Conservation (phyloP, 768 basidiomycete species). For the Suillus americanus region DNA sequence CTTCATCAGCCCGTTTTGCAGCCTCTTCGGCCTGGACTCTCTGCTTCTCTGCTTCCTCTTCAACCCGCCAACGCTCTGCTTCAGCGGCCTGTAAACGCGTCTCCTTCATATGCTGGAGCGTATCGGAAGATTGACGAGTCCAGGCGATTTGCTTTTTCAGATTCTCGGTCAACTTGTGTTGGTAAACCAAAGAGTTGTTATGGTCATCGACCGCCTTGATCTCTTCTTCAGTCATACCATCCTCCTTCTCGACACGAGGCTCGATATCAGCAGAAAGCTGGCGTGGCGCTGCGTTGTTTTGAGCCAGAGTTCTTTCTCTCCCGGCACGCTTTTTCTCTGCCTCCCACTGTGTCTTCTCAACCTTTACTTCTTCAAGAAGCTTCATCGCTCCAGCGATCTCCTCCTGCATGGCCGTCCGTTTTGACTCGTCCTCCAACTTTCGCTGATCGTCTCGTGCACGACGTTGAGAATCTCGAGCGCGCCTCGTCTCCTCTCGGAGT, state of each 20-base stretch:
- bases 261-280: not conserved
- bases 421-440: slow-evolving; percentile 16
- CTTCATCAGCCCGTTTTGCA: slow-evolving; percentile 11
- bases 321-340: not conserved
- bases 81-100: slow-evolving; percentile 19
- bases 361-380: slow-evolving; percentile 16
- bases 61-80: slow-evolving; percentile 14
- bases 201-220: slow-evolving; percentile 9
- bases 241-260: slow-evolving; percentile 12
- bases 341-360: slow-evolving; percentile 9
- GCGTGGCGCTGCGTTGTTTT: not conserved
- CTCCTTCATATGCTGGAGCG: slow-evolving; percentile 24
- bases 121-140: slow-evolving; percentile 5
- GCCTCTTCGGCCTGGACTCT: slow-evolving; percentile 13
- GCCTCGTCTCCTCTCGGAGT: slow-evolving; percentile 25
- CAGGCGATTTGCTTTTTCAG: slow-evolving; percentile 13
- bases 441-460: slow-evolving; percentile 28
- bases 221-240: slow-evolving; percentile 23
- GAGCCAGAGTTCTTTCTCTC: not conserved
- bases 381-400: slow-evolving; percentile 20
- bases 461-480: slow-evolving; percentile 16
- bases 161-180: slow-evolving; percentile 9
- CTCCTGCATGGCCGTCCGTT: slow-evolving; percentile 15
- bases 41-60: slow-evolving; percentile 17
- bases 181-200: slow-evolving; percentile 10